These are phyloP conservation scores for Daldinia concentrica DNA, from an alignment of 495 filamentous ascomycete species.

Conservation along the genomic window DNA sequence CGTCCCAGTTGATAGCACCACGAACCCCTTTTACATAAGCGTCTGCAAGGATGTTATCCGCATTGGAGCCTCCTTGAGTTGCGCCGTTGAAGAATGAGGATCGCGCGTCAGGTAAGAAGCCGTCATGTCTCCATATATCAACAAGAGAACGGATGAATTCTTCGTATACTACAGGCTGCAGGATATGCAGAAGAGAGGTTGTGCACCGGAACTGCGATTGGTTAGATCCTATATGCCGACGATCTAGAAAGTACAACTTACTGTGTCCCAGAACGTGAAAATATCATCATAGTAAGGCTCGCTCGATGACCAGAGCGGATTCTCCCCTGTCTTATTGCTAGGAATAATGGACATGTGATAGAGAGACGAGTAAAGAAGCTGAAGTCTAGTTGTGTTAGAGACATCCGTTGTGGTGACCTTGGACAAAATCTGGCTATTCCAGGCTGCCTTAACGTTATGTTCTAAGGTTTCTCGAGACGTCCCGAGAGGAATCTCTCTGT, in stretches of 20 bases:
- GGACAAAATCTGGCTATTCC: constrained; percentile 70
- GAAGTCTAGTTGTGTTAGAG: constrained; percentile 60
- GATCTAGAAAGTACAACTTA: constrained; percentile 19
- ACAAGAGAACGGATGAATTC: constrained; percentile 75
- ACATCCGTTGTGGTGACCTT: constrained; percentile 69
- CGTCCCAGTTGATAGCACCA: constrained; percentile 71
- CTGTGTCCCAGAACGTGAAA: constrained; percentile 65
- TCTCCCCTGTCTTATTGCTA: constrained; percentile 76
- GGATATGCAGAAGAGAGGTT: constrained; percentile 70
- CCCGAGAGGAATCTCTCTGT: constrained; percentile 64
- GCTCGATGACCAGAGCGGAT: constrained; percentile 69
- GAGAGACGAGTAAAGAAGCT: constrained; percentile 70
- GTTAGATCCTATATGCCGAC: background rate
- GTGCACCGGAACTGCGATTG: constrained; percentile 65
- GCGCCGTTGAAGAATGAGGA: constrained; percentile 77
- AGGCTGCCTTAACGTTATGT: constrained; percentile 57
- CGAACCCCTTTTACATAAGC: constrained; percentile 77
- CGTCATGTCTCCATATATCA: constrained; percentile 74
- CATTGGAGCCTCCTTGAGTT: constrained; percentile 76
- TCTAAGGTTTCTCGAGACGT: constrained; percentile 60
- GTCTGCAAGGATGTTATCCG: constrained; percentile 78
- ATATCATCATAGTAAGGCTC: constrained; percentile 74
- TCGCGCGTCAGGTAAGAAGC: constrained; percentile 71
- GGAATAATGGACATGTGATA: constrained; percentile 77
- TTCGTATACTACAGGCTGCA: constrained; percentile 70